phyloP scores from a whole-genome alignment of 2,329 filamentous ascomycete genomes.

The Claviceps spartinae region DNA sequence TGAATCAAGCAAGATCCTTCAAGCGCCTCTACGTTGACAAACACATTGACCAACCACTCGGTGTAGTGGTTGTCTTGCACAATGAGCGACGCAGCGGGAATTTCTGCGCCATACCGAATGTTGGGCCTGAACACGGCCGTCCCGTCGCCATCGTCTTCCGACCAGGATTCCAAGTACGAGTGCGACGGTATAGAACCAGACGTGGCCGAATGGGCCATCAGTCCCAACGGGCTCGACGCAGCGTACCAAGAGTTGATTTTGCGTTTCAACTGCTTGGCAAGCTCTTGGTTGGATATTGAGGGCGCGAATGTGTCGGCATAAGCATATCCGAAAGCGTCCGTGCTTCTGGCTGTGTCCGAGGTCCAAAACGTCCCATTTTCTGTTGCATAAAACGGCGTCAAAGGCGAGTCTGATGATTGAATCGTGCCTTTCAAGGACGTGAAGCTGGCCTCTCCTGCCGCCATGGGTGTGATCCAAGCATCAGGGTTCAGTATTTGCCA shows the following conservation, averaged over 20 bases:
- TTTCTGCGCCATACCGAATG: slow-evolving; percentile 13
- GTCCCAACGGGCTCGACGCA: slow-evolving; percentile 15
- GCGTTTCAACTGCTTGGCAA: slow-evolving; percentile 21
- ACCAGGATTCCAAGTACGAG: background rate
- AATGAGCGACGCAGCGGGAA: slow-evolving; percentile 15
- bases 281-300: slow-evolving; percentile 11
- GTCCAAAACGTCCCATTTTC: slow-evolving; percentile 52
- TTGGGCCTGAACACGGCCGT: slow-evolving; percentile 10
- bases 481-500: slow-evolving; percentile 64
- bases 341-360: slow-evolving; percentile 45
- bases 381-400: slow-evolving; percentile 53
- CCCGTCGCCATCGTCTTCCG: background rate
- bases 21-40: slow-evolving; percentile 45
- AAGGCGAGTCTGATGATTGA: slow-evolving; percentile 39
- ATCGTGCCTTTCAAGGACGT: slow-evolving; percentile 40
- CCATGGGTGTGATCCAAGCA: slow-evolving; percentile 47
- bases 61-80: slow-evolving; percentile 31
- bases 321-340: slow-evolving; percentile 54
- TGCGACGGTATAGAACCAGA: background rate
- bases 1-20: slow-evolving; percentile 48
- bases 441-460: slow-evolving; percentile 44
- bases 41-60: slow-evolving; percentile 58
- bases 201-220: slow-evolving; percentile 6
- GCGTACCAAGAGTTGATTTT: slow-evolving; percentile 40
- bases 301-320: slow-evolving; percentile 47